Conservation (phyloP, 805 yeast species). For the Isabelozyma gotoi region DNA sequence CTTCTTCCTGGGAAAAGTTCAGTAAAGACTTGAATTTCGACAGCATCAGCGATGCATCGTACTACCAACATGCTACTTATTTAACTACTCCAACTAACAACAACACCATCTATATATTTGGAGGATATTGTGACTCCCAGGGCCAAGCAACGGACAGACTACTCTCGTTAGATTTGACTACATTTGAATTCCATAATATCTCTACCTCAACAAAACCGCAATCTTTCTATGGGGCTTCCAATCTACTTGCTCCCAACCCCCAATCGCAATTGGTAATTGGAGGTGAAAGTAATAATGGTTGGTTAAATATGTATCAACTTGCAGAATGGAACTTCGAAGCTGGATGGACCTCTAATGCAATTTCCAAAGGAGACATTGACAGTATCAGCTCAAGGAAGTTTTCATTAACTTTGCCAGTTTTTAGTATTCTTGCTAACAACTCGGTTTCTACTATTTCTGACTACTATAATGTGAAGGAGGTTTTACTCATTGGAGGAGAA, state of each 20-base stretch:
- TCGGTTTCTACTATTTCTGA: constrained; percentile 25
- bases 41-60: constrained; percentile 25
- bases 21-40: constrained; percentile 15
- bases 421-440: constrained; percentile 23
- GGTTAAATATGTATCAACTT: constrained; percentile 72
- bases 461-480: constrained; percentile 34
- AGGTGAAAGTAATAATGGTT: constrained; percentile 60
- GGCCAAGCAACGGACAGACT: constrained; percentile 40
- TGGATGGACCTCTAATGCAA: constrained; percentile 60
- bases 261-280: constrained; percentile 59
- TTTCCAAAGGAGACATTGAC: constrained; percentile 19
- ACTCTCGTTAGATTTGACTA: constrained; percentile 40
- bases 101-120: constrained; percentile 50
- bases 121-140: constrained; percentile 40
- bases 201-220: constrained; percentile 54
- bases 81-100: constrained; percentile 37
- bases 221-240: constrained; percentile 53
- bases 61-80: constrained; percentile 38
- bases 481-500: constrained; percentile 65
- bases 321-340: constrained; percentile 70
- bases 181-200: constrained; percentile 34
- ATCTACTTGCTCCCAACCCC: constrained; percentile 43
- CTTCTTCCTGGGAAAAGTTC: constrained; percentile 20
- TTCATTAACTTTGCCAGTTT: constrained; percentile 57
- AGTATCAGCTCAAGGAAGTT: constrained; percentile 52